Conservation (phyloP, 352 stramenopile genomes). For the Detonula confervacea region DNA sequence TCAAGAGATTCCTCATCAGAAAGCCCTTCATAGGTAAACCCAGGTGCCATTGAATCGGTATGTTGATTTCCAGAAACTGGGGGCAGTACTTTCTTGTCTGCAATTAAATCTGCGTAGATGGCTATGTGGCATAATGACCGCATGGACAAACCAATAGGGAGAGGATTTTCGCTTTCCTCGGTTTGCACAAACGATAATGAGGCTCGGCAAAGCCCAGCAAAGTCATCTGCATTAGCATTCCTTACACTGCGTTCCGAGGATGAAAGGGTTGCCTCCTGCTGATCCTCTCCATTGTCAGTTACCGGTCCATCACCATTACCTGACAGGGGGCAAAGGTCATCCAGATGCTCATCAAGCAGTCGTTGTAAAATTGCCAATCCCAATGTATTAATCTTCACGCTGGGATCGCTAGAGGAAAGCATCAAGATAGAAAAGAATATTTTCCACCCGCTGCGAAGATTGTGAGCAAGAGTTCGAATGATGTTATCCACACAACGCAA, state of each 20-base stretch:
- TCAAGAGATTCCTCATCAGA: conserved; percentile 72
- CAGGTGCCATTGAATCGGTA: conserved; percentile 49
- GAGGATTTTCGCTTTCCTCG: conserved; percentile 58
- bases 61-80: conserved; percentile 74
- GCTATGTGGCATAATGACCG: conserved; percentile 84
- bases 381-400: conserved; percentile 76
- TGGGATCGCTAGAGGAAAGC: conserved; percentile 74
- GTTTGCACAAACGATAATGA: conserved; percentile 82
- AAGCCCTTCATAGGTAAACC: conserved; percentile 81
- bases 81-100: conserved; percentile 73
- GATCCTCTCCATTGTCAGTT: conserved; percentile 40
- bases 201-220: conserved; percentile 79
- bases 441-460: conserved; percentile 85
- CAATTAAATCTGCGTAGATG: conserved; percentile 85
- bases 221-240: conserved; percentile 83
- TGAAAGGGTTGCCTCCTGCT: conserved; percentile 42
- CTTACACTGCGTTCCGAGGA: conserved; percentile 60
- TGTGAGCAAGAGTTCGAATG: conserved; percentile 76
- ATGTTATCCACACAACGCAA: conserved; percentile 86
- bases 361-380: conserved; percentile 83
- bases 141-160: conserved; percentile 82
- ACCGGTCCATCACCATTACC: conserved; percentile 25
- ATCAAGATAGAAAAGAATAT: conserved; percentile 86
- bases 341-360: conserved; percentile 82
- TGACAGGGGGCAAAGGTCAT: conserved; percentile 69